Percentiles rank a stretch among this genome's conserved stretches.
Conservation (phyloP, 345 rosid genomes). For the Murraya koenigii region DNA sequence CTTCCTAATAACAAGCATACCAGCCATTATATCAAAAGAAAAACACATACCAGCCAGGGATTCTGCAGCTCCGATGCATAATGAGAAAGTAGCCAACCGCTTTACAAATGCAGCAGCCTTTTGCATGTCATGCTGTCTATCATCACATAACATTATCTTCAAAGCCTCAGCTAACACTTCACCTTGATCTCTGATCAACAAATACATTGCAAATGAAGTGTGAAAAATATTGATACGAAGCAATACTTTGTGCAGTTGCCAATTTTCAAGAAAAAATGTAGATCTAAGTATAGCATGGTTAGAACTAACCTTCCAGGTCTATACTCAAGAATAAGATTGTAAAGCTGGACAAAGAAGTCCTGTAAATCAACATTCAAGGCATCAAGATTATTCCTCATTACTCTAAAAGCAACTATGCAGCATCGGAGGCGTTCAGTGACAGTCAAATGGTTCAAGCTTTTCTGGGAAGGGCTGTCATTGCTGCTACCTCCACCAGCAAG, state of each 20-base stretch:
- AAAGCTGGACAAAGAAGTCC: slow-evolving; percentile 84
- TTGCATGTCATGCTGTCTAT: slow-evolving; percentile 95
- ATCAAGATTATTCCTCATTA: slow-evolving; percentile 91
- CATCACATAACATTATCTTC: slow-evolving; percentile 90
- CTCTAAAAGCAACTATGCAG: slow-evolving; percentile 93
- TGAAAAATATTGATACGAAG: not conserved
- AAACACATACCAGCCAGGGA: slow-evolving; percentile 88
- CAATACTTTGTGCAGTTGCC: not conserved
- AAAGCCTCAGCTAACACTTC: slow-evolving; percentile 84
- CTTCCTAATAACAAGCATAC: slow-evolving; percentile 28
- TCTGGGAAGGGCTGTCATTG: slow-evolving; percentile 34
- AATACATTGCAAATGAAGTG: slow-evolving; percentile 1
- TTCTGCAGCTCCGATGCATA: slow-evolving; percentile 83
- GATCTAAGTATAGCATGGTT: not conserved
- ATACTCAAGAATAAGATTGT: slow-evolving; percentile 83
- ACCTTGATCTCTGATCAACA: slow-evolving; percentile 70
- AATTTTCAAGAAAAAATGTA: not conserved
- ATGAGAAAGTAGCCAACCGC: slow-evolving; percentile 81
- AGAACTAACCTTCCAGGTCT: slow-evolving; percentile 89
- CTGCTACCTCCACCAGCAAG: slow-evolving; percentile 62
- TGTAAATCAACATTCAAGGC: slow-evolving; percentile 95
- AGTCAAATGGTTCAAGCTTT: slow-evolving; percentile 36
- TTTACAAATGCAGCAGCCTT: slow-evolving; percentile 96
- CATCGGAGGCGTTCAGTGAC: slow-evolving; percentile 79
- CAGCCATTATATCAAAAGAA: too few species aligned